Evolutionary conservation across 768 basidiomycete species (phyloP).

Genomic region (Daedalea quercina): DNA sequence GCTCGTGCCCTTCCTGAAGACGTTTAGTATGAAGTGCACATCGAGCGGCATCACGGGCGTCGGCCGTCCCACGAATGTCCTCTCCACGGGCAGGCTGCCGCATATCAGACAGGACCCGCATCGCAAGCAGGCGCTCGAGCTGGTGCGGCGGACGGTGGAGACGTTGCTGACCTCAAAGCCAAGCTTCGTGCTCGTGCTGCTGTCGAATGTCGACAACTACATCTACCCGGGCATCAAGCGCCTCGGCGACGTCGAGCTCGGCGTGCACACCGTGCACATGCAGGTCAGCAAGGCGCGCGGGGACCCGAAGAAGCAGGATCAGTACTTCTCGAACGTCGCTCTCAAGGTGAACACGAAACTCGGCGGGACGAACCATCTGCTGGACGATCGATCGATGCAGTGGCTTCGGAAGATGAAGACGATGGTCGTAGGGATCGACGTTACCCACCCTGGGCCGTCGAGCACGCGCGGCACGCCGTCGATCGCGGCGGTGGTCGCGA

Average conservation of each 20-base stretch:
- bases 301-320: slow-evolving; percentile 54
- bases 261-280: slow-evolving; percentile 73
- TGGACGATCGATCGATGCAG: slow-evolving; percentile 46
- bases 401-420: slow-evolving; percentile 67
- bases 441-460: slow-evolving; percentile 70
- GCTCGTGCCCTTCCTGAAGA: slow-evolving; percentile 38
- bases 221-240: slow-evolving; percentile 82
- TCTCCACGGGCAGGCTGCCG: slow-evolving; percentile 24
- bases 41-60: slow-evolving; percentile 54
- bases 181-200: slow-evolving; percentile 61
- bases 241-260: slow-evolving; percentile 67
- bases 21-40: slow-evolving; percentile 49
- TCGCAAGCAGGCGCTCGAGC: slow-evolving; percentile 38
- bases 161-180: slow-evolving; percentile 30
- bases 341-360: slow-evolving; percentile 82
- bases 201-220: slow-evolving; percentile 61
- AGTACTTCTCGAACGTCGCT: slow-evolving; percentile 79
- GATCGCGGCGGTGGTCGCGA: slow-evolving; percentile 80
- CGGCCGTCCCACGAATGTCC: slow-evolving; percentile 25
- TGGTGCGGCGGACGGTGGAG: slow-evolving; percentile 28
- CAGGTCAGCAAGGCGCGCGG: slow-evolving; percentile 52
- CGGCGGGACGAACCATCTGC: slow-evolving; percentile 70
- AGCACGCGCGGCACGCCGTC: slow-evolving; percentile 71
- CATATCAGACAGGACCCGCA: slow-evolving; percentile 29
- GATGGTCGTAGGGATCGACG: slow-evolving; percentile 84